Evolutionary conservation across 148 eudicot genomes (phyloP), one percentile per base, ranked within the genome.

Genomic region (Bassia scoparia): DNA sequence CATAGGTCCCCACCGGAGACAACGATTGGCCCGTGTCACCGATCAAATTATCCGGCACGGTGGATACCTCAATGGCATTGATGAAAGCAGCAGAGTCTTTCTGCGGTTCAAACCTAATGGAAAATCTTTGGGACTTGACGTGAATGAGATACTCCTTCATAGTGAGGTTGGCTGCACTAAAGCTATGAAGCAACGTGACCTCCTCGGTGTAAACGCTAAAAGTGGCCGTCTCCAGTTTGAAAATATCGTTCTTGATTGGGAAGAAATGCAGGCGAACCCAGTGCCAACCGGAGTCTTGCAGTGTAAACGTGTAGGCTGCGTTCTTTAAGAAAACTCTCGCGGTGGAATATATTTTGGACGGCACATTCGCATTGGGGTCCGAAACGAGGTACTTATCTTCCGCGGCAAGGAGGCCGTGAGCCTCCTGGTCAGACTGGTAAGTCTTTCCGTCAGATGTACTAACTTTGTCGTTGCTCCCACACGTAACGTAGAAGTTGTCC

Each of bases 231-330:
- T 88, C 82, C 2, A 94, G 85, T 15, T 89, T 81, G 60, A 79
- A 84, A 20, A 82, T 87, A 16, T 83, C 74, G 59, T 69, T 84
- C 4, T 81, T 58, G 0, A 91, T 27, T 0, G 97, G 89, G 37
- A 73, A 77, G 69, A 94, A 94, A 73, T 91, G 88, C 18, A 94
- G 88, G 26, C 98, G 83, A 23, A 91, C 82, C 97, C 96, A 91
- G 83, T 91, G 98, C 93, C 90, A 94, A 12, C 98, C 97, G 0
- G 96, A 83, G 2, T 86, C 86, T 34, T 84, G 68, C 55, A 89
- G 73, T 23, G 72, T 81, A 49, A 91, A 94, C 0, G 90, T 66
- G 78, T 91, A 94, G 2, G 87, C 81, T 17, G 98, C 97, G 7
- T 82, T 85, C 20, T 79, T 79, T 34, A 74, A 67, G 74, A 91